Evolutionary conservation across 2,329 filamentous ascomycete genomes (phyloP), one percentile per base, ranked within the genome.

Genomic region (Cladosporium velox): DNA sequence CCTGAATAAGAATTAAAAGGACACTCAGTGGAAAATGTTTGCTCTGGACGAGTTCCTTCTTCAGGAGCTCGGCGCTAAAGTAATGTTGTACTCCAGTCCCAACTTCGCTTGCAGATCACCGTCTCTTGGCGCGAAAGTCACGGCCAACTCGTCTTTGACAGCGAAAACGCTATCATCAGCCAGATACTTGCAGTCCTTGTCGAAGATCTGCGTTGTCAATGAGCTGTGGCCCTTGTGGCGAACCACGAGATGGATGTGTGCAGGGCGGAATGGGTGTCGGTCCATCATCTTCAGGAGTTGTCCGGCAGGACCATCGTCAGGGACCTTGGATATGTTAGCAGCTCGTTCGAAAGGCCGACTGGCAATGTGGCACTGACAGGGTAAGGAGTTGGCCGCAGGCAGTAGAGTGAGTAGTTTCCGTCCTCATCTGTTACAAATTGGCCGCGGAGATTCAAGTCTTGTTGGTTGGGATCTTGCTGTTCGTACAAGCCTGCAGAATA

Each of bases 121-220:
- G 69, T 86, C 72, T 49, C 81, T 80, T 6, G 82, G 82, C 64
- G 81, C 75, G 71, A 88, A 88, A 61, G 87, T 85, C 12, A 88
- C 85, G 41, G 87, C 72, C 59, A 88, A 72, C 15, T 82, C 83
- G 66, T 88, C 85, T 74, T 87, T 87, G 59, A 87, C 85, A 0
- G 86, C 85, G 69, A 87, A 87, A 0, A 87, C 85, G 0, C 84
- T 81, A 70, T 88, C 86, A 65, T 87, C 81, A 21, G 80, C 79
- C 52, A 91, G 80, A 71, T 91, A 88, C 68, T 85, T 82, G 76
- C 67, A 88, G 87, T 68, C 86, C 82, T 66, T 83, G 49, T 92
- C 90, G 74, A 92, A 94, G 65, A 95, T 88, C 76, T 95, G 91
- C 1, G 91, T 92, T 0, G 89, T 90, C 58, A 96, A 84, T 0